A percentile compares a stretch with the other conserved stretches of the same genome.
Conservation (phyloP, 2,329 filamentous ascomycete species). For the Cordyceps cicadae region DNA sequence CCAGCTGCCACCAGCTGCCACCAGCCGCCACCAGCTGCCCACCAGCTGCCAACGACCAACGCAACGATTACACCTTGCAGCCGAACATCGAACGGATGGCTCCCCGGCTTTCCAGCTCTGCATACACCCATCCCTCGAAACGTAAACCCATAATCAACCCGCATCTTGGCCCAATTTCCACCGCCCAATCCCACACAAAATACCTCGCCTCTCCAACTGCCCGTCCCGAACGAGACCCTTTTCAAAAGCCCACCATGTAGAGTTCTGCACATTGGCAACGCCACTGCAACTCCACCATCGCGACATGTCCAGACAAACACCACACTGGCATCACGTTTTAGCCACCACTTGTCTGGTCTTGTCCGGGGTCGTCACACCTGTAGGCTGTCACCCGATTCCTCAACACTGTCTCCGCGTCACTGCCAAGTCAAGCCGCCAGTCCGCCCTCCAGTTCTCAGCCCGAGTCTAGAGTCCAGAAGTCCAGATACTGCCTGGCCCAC, state of each 20-base stretch:
- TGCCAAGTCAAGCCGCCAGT: slow-evolving; percentile 1
- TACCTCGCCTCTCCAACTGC: background rate
- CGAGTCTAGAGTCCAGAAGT: background rate
- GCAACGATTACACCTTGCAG: background rate
- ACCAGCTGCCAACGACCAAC: background rate
- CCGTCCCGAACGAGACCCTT: background rate
- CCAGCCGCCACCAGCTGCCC: too few species aligned
- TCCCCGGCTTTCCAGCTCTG: background rate
- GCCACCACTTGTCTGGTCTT: background rate
- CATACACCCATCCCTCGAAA: background rate
- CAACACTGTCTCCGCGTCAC: background rate
- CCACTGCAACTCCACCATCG: slow-evolving; percentile 8
- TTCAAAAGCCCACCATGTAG: background rate
- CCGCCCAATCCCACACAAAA: background rate
- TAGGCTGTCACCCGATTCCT: slow-evolving; percentile 3
- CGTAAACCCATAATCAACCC: background rate
- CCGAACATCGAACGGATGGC: background rate
- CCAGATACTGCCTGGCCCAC: slow-evolving; percentile 1
- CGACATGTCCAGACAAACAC: slow-evolving; percentile 9
- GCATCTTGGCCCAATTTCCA: background rate
- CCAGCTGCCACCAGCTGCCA: background rate
- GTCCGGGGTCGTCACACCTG: background rate
- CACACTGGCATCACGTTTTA: slow-evolving; percentile 5
- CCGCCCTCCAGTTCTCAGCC: slow-evolving; percentile 9
- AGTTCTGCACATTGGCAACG: slow-evolving; percentile 3